phyloP scores from a whole-genome alignment of 805 yeast species.

The Ogataea pini region DNA sequence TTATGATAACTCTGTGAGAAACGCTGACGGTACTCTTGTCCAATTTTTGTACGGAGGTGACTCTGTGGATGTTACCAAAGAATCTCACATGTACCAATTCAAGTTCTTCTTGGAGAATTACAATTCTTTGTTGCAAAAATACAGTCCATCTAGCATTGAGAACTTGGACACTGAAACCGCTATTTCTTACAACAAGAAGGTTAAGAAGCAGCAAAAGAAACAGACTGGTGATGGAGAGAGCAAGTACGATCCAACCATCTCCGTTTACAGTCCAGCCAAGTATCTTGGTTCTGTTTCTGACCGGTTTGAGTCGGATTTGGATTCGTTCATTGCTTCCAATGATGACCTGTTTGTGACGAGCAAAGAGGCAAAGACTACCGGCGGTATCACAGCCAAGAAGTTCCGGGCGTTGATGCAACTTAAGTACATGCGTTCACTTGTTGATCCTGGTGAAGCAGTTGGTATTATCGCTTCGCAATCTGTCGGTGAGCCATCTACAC shows the following conservation, averaged over 20 bases:
- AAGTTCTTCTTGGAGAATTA: conserved; percentile 91
- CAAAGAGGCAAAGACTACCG: conserved; percentile 46
- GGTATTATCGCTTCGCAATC: conserved; percentile 99
- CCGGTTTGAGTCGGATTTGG: conserved; percentile 78
- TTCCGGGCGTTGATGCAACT: conserved; percentile 97
- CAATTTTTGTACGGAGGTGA: conserved; percentile 99
- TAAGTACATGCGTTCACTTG: conserved; percentile 94
- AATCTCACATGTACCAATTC: conserved; percentile 91
- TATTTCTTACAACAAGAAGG: conserved; percentile 75
- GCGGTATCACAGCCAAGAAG: conserved; percentile 69
- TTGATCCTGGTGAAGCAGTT: conserved; percentile 96
- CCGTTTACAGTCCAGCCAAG: conserved; percentile 84
- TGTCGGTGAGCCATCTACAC: conserved; percentile 98
- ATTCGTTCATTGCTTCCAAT: conserved; percentile 61
- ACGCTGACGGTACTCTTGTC: conserved; percentile 88
- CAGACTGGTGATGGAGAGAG: conserved; percentile 61
- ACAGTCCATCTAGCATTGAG: conserved; percentile 77
- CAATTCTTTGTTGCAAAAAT: conserved; percentile 80
- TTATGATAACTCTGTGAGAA: conserved; percentile 94
- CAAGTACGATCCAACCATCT: conserved; percentile 85
- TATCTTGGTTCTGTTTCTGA: conserved; percentile 94
- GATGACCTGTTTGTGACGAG: conserved; percentile 54
- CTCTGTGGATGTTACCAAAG: conserved; percentile 89
- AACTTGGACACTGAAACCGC: conserved; percentile 87
- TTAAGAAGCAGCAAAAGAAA: conserved; percentile 68